Percentiles rank a stretch among this genome's conserved stretches.
phyloP scores from a whole-genome alignment of 2,329 filamentous ascomycete species.

The Chaetomium globosum region DNA sequence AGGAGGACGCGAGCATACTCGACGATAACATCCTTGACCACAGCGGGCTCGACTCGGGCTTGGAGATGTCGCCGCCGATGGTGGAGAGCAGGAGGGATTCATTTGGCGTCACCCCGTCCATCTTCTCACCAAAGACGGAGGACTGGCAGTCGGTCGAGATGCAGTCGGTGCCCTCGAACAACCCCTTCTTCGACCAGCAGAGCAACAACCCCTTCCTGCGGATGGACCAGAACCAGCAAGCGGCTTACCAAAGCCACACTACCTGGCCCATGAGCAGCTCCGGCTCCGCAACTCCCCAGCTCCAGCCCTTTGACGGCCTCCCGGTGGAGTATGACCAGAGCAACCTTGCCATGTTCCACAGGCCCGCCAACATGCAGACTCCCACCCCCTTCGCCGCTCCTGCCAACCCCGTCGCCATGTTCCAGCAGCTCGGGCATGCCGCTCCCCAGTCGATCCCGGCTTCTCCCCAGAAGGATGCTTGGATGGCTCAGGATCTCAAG shows the following conservation, averaged over 20 bases:
- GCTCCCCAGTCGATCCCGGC: constrained; percentile 54
- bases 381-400: constrained; percentile 60
- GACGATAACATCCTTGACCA: constrained; percentile 65
- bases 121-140: constrained; percentile 68
- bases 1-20: constrained; percentile 62
- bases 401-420: constrained; percentile 55
- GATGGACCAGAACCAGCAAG: constrained; percentile 55
- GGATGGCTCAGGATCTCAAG: constrained; percentile 54
- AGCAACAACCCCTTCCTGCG: constrained; percentile 70
- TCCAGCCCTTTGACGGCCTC: constrained; percentile 69
- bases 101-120: constrained; percentile 58
- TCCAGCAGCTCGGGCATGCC: constrained; percentile 53
- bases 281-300: constrained; percentile 69
- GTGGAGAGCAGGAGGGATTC: constrained; percentile 65
- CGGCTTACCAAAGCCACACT: constrained; percentile 47
- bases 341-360: constrained; percentile 56
- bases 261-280: constrained; percentile 69
- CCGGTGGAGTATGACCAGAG: constrained; percentile 56
- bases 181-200: constrained; percentile 61
- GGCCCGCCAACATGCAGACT: constrained; percentile 50
- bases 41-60: constrained; percentile 60
- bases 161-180: constrained; percentile 65
- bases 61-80: constrained; percentile 67
- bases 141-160: constrained; percentile 67
- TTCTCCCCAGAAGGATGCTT: constrained; percentile 60